These are phyloP conservation scores for Ceratobasidium sp. DNA, from an alignment of 1,284 basidiomycete species.

Conservation along the genomic window DNA sequence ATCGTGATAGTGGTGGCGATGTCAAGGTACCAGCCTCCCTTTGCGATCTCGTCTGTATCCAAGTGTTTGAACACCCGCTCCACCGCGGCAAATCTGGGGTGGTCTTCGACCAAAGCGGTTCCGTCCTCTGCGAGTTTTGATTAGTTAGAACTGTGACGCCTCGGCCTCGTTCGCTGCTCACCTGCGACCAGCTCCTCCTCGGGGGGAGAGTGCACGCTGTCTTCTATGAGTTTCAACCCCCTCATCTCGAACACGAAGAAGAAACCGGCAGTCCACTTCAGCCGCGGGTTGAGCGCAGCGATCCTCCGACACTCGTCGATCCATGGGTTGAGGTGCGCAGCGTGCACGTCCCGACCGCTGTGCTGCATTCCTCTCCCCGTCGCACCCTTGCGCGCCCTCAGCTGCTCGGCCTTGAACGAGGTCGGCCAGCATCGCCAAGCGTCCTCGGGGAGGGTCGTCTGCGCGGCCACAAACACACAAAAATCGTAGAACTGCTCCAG, in stretches of 20 bases:
- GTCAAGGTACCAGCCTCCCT: slow-evolving; percentile 11
- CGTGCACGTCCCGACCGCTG: slow-evolving; percentile 20
- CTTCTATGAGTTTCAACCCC: slow-evolving; percentile 17
- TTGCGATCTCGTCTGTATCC: not conserved
- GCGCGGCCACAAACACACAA: not conserved
- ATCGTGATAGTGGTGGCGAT: slow-evolving; percentile 21
- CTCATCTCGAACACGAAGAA: slow-evolving; percentile 31
- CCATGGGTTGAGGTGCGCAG: slow-evolving; percentile 11
- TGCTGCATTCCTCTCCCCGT: not conserved
- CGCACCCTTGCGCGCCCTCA: not conserved
- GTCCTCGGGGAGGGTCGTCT: slow-evolving; percentile 1
- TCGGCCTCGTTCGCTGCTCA: too few species aligned
- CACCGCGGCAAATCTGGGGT: not conserved
- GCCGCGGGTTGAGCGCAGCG: not conserved
- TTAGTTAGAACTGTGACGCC: too few species aligned
- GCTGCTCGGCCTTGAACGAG: not conserved
- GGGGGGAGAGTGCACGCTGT: slow-evolving; percentile 12
- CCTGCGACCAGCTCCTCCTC: not conserved
- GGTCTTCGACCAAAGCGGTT: not conserved
- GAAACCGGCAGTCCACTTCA: slow-evolving; percentile 7
- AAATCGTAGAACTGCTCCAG: slow-evolving; percentile 13
- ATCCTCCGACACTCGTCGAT: not conserved
- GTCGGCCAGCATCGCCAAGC: not conserved
- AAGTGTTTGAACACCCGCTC: slow-evolving; percentile 1
- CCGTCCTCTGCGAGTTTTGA: not conserved